Percentiles rank a stretch among this genome's conserved stretches.
These are phyloP conservation scores for Amaranthus hypochondriacus DNA, from an alignment of 148 eudicot genomes.

Conservation along the genomic window DNA sequence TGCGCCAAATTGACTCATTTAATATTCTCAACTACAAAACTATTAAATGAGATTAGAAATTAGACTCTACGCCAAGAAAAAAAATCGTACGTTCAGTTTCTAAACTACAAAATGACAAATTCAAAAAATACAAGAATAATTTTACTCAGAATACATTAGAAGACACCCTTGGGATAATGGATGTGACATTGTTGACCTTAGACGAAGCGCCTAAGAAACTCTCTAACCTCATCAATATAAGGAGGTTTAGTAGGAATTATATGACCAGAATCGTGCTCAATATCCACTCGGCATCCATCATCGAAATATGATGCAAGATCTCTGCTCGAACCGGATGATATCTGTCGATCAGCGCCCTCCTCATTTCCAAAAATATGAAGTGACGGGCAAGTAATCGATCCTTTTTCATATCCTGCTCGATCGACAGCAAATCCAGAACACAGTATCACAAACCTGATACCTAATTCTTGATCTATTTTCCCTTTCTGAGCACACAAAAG, in stretches of 20 bases:
- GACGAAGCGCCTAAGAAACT: slow-evolving; percentile 60
- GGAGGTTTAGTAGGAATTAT: slow-evolving; percentile 84
- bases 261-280: slow-evolving; percentile 86
- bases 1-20: too few species aligned
- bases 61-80: too few species aligned
- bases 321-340: slow-evolving; percentile 52
- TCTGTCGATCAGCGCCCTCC: slow-evolving; percentile 70
- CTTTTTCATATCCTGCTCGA: slow-evolving; percentile 32
- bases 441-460: slow-evolving; percentile 68
- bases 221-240: slow-evolving; percentile 65
- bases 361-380: slow-evolving; percentile 76
- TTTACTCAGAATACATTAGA: neutral
- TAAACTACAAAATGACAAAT: neutral
- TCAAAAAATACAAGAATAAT: neutral
- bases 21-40: too few species aligned
- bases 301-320: slow-evolving; percentile 72
- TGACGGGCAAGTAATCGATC: slow-evolving; percentile 62
- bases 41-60: too few species aligned
- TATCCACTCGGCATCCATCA: slow-evolving; percentile 48
- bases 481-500: slow-evolving; percentile 45
- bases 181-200: slow-evolving; percentile 16
- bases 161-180: too few species aligned
- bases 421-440: slow-evolving; percentile 83
- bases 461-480: slow-evolving; percentile 33
- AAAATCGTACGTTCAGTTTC: neutral